Evolutionary conservation across 73 alveolate species (phyloP), one percentile per base, ranked within the genome.

Genomic region (Paramecium sexaurelia): DNA sequence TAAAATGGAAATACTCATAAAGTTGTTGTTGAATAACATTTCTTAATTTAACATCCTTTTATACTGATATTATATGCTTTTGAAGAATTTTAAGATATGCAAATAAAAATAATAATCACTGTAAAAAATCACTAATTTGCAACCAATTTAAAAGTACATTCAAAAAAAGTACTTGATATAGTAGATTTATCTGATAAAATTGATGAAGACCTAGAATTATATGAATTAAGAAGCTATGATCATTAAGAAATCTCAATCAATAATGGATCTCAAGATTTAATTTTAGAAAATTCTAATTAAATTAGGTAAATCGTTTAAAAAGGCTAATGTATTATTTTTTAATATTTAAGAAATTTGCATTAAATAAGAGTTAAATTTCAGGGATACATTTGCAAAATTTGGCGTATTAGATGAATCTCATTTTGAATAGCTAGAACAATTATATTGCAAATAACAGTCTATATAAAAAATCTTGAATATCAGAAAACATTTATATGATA

Each of bases 281-380:
- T 10, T 26, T 32, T 61, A 29, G 20, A 61, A 32, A 0, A 22
- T 61, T 19, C 20, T 11, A 32, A 61, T 61, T 26, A 9, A 61
- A 29, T 61, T 11, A 24, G 83, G 26, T 6, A 61, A 61, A 24
- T 61, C 0, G 83, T 27, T 11, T 26, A 61, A 61, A 61, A 61
- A 61, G 83, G 83, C 47, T 61, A 61, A 61, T 61, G 83, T 61
- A 61, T 0, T n/a, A n/a, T n/a, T n/a, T n/a, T 45, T n/a, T n/a
- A n/a, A n/a, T 29, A 29, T 26, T 61, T 24, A 26, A 61, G 83
- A 22, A 45, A 61, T 61, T 15, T 26, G 5, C 7, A 32, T 61
- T 7, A 32, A 29, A 10, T 61, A 61, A 32, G 9, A 13, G 19
- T 32, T 29, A 26, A 26, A 61, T 6, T 61, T 22, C 26, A 61